These are phyloP conservation scores for Apiospora marii DNA, from an alignment of 2,329 filamentous ascomycete genomes.

Conservation along the genomic window DNA sequence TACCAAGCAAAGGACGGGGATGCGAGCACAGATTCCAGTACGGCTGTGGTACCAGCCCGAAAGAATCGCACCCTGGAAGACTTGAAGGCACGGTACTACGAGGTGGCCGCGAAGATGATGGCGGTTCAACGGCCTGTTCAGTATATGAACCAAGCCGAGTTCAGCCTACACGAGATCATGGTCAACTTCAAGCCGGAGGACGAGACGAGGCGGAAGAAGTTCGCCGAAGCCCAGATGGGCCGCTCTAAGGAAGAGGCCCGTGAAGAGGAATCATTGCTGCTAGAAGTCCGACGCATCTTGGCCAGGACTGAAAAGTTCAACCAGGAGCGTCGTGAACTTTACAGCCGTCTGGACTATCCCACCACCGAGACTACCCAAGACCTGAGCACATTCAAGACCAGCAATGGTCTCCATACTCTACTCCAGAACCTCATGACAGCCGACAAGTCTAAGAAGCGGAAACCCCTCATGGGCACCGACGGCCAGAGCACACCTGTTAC, in stretches of 20 bases:
- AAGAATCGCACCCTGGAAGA: conserved; percentile 81
- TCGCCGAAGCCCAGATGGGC: conserved; percentile 80
- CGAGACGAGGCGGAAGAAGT: conserved; percentile 83
- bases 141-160: conserved; percentile 88
- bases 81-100: conserved; percentile 90
- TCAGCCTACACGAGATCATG: conserved; percentile 83
- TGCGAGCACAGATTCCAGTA: conserved; percentile 54
- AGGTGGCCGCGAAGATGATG: conserved; percentile 83
- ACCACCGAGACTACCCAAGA: conserved; percentile 65
- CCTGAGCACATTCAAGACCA: conserved; percentile 81
- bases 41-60: conserved; percentile 60
- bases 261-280: conserved; percentile 88
- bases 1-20: conserved; percentile 60
- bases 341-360: conserved; percentile 85
- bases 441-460: conserved; percentile 91
- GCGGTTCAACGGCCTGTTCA: conserved; percentile 79
- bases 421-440: conserved; percentile 82
- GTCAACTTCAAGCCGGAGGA: conserved; percentile 83
- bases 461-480: conserved; percentile 68
- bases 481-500: conserved; percentile 55
- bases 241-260: conserved; percentile 87
- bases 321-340: conserved; percentile 86
- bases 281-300: conserved; percentile 92
- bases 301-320: conserved; percentile 86
- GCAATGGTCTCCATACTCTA: conserved; percentile 78